These are phyloP conservation scores for Fusarium caatingaense DNA, from an alignment of 2,329 filamentous ascomycete species.

Conservation along the genomic window DNA sequence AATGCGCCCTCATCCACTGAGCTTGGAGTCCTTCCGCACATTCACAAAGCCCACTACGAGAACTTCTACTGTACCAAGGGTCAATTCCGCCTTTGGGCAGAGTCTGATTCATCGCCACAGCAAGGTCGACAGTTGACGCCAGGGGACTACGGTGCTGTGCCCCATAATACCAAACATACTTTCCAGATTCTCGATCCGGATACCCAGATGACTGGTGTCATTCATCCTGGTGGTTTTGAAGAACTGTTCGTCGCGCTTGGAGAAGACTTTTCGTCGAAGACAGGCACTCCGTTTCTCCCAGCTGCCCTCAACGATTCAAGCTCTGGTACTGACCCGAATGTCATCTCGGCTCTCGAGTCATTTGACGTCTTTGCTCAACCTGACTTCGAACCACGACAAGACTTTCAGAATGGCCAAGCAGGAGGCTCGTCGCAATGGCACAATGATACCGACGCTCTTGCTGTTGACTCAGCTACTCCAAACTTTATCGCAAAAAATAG, in stretches of 20 bases:
- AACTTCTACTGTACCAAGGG: conserved; percentile 4
- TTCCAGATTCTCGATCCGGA: not conserved
- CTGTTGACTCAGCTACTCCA: not conserved
- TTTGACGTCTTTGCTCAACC: not conserved
- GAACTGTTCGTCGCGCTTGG: not conserved
- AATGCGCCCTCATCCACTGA: not conserved
- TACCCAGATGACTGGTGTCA: conserved; percentile 1
- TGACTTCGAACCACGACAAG: not conserved
- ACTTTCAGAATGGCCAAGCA: not conserved
- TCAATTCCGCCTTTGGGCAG: not conserved
- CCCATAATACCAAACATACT: not conserved
- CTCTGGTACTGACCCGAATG: not conserved
- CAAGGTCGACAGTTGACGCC: conserved; percentile 1
- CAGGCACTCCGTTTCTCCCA: not conserved
- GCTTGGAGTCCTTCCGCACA: conserved; percentile 3
- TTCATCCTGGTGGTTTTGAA: conserved; percentile 3
- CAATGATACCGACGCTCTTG: not conserved
- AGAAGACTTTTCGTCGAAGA: not conserved
- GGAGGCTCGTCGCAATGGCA: not conserved
- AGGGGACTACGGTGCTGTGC: not conserved
- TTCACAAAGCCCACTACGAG: not conserved
- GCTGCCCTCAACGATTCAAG: not conserved
- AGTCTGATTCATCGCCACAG: not conserved
- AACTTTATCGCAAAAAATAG: not conserved
- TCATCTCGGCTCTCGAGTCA: not conserved